Base-by-base conservation (phyloP, 164 flowering plant genomes). In the Cinnamomum micranthum region DNA sequence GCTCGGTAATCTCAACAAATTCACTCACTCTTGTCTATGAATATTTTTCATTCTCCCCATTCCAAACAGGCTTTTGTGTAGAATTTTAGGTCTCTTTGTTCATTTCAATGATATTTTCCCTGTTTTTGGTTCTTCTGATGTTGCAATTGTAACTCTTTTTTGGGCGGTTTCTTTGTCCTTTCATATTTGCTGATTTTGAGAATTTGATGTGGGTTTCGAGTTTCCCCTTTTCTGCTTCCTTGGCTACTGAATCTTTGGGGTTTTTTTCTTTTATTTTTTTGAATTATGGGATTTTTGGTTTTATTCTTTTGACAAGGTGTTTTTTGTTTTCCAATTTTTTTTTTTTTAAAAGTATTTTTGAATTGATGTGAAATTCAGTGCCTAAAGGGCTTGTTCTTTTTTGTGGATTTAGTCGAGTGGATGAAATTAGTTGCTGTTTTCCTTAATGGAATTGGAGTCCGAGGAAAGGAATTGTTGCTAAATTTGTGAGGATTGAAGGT, bases 1-100 rank as follows among this genome's bases (percentile, higher is more conserved):
- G n/a, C 15, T 70, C 70, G 78, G 78, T 70, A 76, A 71, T 76
- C 47, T 50, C 35, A 15, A 19, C n/a, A 47, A 73, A 22, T 33
- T 25, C 24, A 23, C 52, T 23, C 27, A 11, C 47, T 47, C 19
- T 65, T 24, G 1, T 27, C 3, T 15, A n/a, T n/a, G 59, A 52
- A 52, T 52, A 17, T 65, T 14, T 64, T 15, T 27, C 23, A 14
- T 23, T 24, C 50, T 9, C 23, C 24, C 4, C 55, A 0, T 50
- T 23, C 50, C 52, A 15, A 65, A 41, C 47, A 20, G n/a, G 60
- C 19, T 55, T 52, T 55, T 17, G 19, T 55, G 20, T 13, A 55
- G 6, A 55, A 3, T 55, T 19, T 14, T 15, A 55, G 60, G 60
- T 20, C 7, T 20, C n/a, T 6, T 55, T 55, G 17, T 55, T 55